Base-by-base conservation (phyloP, 345 rosid genomes). In the Linum trigynum region DNA sequence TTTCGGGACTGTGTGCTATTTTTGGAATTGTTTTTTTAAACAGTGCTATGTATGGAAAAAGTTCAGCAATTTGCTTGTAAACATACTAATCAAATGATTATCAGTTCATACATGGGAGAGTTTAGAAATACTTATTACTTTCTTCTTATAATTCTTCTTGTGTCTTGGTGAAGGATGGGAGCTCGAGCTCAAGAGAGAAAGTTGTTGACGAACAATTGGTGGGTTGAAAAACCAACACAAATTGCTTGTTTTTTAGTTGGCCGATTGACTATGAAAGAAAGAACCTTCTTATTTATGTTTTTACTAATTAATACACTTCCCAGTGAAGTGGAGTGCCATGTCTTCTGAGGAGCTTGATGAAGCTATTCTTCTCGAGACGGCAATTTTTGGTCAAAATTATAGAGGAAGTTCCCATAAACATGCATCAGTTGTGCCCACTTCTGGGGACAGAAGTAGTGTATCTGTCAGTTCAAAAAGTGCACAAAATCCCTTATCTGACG, bases 281-380 rank as follows among this genome's bases (percentile, higher is more conserved):
- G 15, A 12, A 57, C 63, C 65, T 55, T 67, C 42, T 61, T 5
- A 7, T 36, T 32, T 40, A 53, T 8, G 38, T 12, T 2, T 61
- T 3, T 59, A 61, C 69, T 58, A 56, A 67, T 59, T 16, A 8
- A 40, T 39, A 55, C 55, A 16, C 36, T 58, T 67, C 5, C 41
- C 64, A 15, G 59, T 64, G 56, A 75, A 88, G 95, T 85, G 82
- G 89, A 82, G 81, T 72, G 82, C 76, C 69, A 75, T 88, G 71
- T 87, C 89, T 67, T 50, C 86, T 58, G 76, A 78, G 69, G 91
- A 88, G 74, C 85, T 82, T 72, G 81, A 84, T 5, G 87, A 85
- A 69, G 91, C 91, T 41, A 69, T 82, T 58, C 71, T 78, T 79
- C 76, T 88, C 65, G 95, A 88, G 80, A 75, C 74, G 37, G 82